Base-by-base conservation (phyloP, 2,329 filamentous ascomycete genomes). In the Penicillium oxalicum region DNA sequence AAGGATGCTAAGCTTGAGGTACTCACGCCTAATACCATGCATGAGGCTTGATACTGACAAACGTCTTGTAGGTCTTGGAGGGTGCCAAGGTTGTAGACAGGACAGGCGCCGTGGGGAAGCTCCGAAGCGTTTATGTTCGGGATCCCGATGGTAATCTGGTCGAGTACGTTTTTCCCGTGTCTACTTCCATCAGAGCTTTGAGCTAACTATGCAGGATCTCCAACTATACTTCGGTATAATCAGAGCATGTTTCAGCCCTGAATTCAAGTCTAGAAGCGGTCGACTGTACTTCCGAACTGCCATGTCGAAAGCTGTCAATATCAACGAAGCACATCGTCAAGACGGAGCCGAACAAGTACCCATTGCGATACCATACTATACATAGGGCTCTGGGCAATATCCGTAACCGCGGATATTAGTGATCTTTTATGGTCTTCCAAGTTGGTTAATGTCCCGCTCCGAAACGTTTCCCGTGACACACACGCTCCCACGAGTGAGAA, bases 141-240 rank as follows among this genome's bases (percentile, higher is more conserved):
- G 81, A 84, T 63, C 79, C 79, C 2, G 81, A 84, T 64, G 78
- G 76, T 4, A 83, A 83, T 61, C 56, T 84, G 54, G 74, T 84
- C 36, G 81, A 84, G 80, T 84, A 58, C 61, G 78, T 69, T 2
- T 18, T 12, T 18, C 9, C 11, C 34, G 27, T 18, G 25, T 34
- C 6, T 18, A 37, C n/a, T 28, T 28, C 5, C 9, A 25, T 6
- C 4, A 12, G 18, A 36, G 2, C 9, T 4, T 9, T 18, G 5
- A 8, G 11, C 33, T 44, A 9, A 44, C n/a, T 18, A 26, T 9
- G 11, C 11, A 44, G 42, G 6, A 36, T 44, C n/a, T 44, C 42
- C 12, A 44, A 44, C 12, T 44, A 44, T 44, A 34, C 33, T 6
- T 44, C 13, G 34, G 28, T 24, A 9, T 26, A 12, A 12, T n/a